phyloP scores from a whole-genome alignment of 2,329 filamentous ascomycete genomes.

The Phyllosticta capitalensis region DNA sequence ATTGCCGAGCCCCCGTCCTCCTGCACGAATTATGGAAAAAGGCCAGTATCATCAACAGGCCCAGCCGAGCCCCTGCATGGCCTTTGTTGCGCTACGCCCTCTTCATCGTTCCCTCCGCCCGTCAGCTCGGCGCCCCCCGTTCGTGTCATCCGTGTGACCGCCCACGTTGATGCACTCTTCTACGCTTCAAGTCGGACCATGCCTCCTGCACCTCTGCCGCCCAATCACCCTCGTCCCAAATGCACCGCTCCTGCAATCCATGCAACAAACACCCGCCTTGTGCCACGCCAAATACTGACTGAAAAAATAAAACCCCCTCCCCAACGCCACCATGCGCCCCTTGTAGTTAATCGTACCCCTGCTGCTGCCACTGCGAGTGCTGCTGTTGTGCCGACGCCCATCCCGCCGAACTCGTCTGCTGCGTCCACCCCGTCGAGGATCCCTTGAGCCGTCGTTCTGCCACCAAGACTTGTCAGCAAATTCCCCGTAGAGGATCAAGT shows the following conservation, averaged over 20 bases:
- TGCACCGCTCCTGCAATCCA: background rate
- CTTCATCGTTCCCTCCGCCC: background rate
- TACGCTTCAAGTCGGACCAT: background rate
- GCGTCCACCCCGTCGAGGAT: constrained; percentile 26
- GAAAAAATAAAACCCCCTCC: constrained; percentile 2
- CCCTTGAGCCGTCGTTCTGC: constrained; percentile 35
- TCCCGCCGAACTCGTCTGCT: constrained; percentile 19
- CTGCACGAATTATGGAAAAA: background rate
- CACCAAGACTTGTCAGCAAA: background rate
- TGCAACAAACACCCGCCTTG: background rate
- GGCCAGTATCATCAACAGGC: background rate
- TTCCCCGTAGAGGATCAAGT: background rate
- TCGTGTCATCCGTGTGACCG: constrained; percentile 1
- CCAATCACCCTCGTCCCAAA: background rate
- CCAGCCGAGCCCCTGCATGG: background rate
- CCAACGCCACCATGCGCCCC: constrained; percentile 8
- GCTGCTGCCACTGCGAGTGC: constrained; percentile 18
- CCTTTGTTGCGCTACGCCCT: background rate
- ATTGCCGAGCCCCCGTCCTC: background rate
- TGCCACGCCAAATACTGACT: background rate
- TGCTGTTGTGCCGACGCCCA: constrained; percentile 21
- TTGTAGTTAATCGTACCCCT: constrained; percentile 25
- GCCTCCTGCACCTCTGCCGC: background rate
- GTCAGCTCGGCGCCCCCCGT: constrained; percentile 10
- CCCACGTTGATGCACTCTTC: background rate